Evolutionary conservation across 768 basidiomycete species (phyloP).

Genomic region (Leccinellum rugosiceps): DNA sequence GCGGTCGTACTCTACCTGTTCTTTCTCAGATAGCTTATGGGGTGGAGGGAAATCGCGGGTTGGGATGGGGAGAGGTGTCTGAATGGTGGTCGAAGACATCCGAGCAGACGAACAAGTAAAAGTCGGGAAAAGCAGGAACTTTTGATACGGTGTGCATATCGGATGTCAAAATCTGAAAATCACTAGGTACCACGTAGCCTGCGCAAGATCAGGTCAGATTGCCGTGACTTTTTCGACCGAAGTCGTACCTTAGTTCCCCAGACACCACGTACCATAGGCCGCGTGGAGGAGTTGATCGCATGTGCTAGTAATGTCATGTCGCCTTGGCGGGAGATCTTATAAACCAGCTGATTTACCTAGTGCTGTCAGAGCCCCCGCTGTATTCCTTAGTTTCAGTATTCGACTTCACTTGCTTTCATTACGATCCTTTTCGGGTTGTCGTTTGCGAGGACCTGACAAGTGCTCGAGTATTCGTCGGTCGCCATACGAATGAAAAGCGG

Average conservation of each 20-base stretch:
- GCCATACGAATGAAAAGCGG: too few species aligned
- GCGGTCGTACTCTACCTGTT: conserved; percentile 48
- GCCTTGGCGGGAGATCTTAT: too few species aligned
- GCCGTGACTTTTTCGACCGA: background rate
- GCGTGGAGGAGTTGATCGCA: too few species aligned
- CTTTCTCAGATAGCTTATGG: conserved; percentile 37
- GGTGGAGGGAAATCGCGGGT: conserved; percentile 31
- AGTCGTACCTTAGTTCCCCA: background rate
- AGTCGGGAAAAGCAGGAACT: background rate
- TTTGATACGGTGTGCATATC: background rate
- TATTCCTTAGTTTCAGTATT: too few species aligned
- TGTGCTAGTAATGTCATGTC: too few species aligned
- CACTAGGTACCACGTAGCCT: background rate
- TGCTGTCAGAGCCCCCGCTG: too few species aligned
- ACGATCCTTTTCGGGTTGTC: too few species aligned
- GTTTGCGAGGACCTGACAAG: too few species aligned
- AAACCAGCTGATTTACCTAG: too few species aligned
- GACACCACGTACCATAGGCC: background rate
- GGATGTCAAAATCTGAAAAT: background rate
- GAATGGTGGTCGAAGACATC: conserved; percentile 11
- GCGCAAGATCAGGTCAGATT: background rate
- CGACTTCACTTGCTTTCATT: too few species aligned
- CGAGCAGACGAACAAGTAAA: conserved; percentile 22
- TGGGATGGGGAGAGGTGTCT: conserved; percentile 24
- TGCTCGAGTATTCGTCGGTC: too few species aligned